Evolutionary conservation across 2,329 filamentous ascomycete genomes (phyloP), one percentile per base, ranked within the genome.

Genomic region (Alternaria triticina): DNA sequence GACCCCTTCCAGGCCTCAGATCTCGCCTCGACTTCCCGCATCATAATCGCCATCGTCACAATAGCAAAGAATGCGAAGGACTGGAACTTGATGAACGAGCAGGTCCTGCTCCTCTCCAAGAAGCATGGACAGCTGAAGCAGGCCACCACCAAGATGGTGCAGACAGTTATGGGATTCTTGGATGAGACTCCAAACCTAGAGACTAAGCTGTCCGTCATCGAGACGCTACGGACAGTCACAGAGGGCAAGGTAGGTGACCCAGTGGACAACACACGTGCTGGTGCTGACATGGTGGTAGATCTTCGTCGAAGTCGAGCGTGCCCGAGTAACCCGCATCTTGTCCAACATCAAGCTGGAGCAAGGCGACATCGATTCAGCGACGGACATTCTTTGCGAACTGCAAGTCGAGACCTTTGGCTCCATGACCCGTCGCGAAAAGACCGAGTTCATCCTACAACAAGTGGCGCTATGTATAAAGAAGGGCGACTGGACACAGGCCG

Each of bases 51-150:
- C 67, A 96, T 99, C 80, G 93, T 97, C 80, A 97, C 93, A 78
- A 89, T 98, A 85, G 95, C 93, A 85, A 98, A 97, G 83, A 87
- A 97, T 81, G 90, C 92, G 20, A 91, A 91, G 71, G 94, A 99
- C 81, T 99, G 96, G 96, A 90, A 89, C 80, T 84, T 97, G 76
- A 88, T 99, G 83, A 98, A 97, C 80, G 96, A 99, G 83, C 96
- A 99, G 84, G 93, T 97, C 67, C 87, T 97, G 74, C 87, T 97
- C 69, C 87, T 99, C 61, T 98, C 96, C 70, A 99, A 99, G 90
- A 99, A 99, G 86, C 96, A 99, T 91, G 93, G 94, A 75, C 96
- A 99, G 85, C 94, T 99, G 79, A 99, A 99, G 83, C 96, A 98
- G 83, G 96, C 96, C 77, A 96, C 94, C 76, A 98, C 96, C 74